Conservation (phyloP, 1,139 yeast species). For the Geotrichum cucujoidarum region DNA sequence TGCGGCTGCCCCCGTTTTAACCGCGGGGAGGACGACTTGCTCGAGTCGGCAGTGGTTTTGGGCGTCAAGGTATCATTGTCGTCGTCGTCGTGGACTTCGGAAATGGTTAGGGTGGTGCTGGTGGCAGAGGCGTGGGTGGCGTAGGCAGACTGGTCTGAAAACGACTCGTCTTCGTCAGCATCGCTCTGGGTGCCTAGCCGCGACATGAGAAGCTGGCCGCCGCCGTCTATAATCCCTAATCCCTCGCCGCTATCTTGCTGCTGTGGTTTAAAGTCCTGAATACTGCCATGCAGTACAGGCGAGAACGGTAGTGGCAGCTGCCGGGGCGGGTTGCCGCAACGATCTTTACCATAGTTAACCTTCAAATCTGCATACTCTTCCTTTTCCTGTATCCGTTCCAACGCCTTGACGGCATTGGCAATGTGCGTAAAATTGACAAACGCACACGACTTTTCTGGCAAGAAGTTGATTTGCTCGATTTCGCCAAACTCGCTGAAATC, state of each 20-base stretch:
- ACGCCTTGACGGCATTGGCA: slow-evolving; percentile 79
- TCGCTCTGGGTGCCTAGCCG: slow-evolving; percentile 39
- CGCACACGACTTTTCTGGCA: slow-evolving; percentile 80
- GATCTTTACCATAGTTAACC: slow-evolving; percentile 85
- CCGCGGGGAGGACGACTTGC: background rate
- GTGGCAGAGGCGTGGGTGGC: slow-evolving; percentile 10
- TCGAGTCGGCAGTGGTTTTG: background rate
- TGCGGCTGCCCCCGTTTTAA: background rate
- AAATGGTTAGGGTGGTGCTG: slow-evolving; percentile 14
- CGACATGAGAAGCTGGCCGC: slow-evolving; percentile 67
- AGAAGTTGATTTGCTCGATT: slow-evolving; percentile 85
- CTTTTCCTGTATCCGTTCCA: slow-evolving; percentile 55
- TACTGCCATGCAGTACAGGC: slow-evolving; percentile 12
- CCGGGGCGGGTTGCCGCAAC: slow-evolving; percentile 69
- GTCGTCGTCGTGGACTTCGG: slow-evolving; percentile 11
- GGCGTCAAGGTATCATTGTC: too few species aligned
- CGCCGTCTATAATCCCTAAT: slow-evolving; percentile 15
- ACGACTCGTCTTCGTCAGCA: slow-evolving; percentile 7
- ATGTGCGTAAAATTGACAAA: slow-evolving; percentile 88
- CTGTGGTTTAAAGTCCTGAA: too few species aligned
- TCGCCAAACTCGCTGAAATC: slow-evolving; percentile 84
- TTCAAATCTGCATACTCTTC: slow-evolving; percentile 49
- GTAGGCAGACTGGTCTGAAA: background rate
- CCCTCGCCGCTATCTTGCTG: slow-evolving; percentile 3
- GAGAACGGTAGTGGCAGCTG: slow-evolving; percentile 38